Evolutionary conservation across 176 grass and related monocot genomes (phyloP).

Genomic region (Bolboschoenus planiculmis): DNA sequence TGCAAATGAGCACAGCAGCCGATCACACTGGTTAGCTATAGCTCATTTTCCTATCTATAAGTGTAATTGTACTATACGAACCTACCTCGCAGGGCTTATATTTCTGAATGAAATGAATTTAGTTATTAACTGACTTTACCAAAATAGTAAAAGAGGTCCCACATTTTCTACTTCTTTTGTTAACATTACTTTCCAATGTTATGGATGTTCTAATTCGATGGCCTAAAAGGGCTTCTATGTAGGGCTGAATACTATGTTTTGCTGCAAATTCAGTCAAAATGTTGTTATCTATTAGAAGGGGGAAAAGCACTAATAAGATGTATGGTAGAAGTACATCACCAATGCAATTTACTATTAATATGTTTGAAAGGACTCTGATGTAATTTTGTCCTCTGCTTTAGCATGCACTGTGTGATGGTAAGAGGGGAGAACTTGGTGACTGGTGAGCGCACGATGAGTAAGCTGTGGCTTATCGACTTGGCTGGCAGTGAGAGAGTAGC

Average conservation of each 20-base stretch:
- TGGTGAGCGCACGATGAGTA: constrained; percentile 73
- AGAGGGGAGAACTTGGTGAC: constrained; percentile 83
- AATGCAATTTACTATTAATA: not conserved
- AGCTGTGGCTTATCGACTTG: constrained; percentile 87
- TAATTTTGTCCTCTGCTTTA: constrained; percentile 25
- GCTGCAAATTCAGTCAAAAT: not conserved
- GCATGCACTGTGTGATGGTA: constrained; percentile 95
- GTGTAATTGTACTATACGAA: not conserved
- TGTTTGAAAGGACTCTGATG: not conserved
- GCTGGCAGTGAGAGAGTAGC: constrained; percentile 86
- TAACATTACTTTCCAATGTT: not conserved
- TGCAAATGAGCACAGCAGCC: constrained; percentile 95
- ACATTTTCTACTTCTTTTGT: not conserved
- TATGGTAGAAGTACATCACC: not conserved
- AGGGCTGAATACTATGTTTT: not conserved
- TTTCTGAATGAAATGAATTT: not conserved
- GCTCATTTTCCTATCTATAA: not conserved
- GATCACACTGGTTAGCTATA: constrained; percentile 70
- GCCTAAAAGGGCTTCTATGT: not conserved
- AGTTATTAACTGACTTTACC: not conserved
- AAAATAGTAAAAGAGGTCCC: not conserved
- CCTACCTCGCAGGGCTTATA: not conserved
- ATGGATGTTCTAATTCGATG: not conserved
- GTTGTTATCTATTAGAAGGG: not conserved
- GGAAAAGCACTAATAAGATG: not conserved